phyloP scores from a whole-genome alignment of 805 yeast species.

The Wickerhamomyces queroliae region DNA sequence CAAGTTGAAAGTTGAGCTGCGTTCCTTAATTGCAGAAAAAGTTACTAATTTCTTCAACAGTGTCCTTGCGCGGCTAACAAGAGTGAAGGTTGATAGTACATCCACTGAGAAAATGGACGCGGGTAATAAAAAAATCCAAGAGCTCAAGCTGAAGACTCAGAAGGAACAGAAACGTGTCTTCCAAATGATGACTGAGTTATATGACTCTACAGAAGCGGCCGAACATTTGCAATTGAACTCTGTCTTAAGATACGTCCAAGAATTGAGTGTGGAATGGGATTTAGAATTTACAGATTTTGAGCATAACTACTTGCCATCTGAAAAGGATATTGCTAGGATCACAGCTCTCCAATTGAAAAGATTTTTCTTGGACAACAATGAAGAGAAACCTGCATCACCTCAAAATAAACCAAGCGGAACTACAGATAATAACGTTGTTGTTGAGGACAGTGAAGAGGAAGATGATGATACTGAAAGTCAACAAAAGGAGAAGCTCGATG shows the following conservation, averaged over 20 bases:
- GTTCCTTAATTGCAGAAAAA: slow-evolving; percentile 45
- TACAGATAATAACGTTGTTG: slow-evolving; percentile 5
- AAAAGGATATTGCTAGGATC: slow-evolving; percentile 84
- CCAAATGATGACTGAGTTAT: slow-evolving; percentile 43
- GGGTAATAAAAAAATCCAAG: slow-evolving; percentile 54
- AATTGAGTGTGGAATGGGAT: slow-evolving; percentile 85
- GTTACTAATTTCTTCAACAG: slow-evolving; percentile 65
- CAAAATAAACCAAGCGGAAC: slow-evolving; percentile 15
- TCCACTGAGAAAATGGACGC: slow-evolving; percentile 65
- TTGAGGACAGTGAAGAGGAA: slow-evolving; percentile 6
- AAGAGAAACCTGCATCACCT: slow-evolving; percentile 8
- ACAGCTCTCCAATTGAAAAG: slow-evolving; percentile 83
- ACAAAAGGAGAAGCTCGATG: background rate
- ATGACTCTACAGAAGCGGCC: slow-evolving; percentile 49
- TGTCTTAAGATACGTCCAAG: slow-evolving; percentile 67
- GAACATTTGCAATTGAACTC: slow-evolving; percentile 68
- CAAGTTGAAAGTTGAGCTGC: slow-evolving; percentile 58
- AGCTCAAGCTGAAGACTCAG: slow-evolving; percentile 46
- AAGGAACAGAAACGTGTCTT: slow-evolving; percentile 44
- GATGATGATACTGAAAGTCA: slow-evolving; percentile 1
- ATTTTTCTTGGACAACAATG: slow-evolving; percentile 54
- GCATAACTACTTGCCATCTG: slow-evolving; percentile 75
- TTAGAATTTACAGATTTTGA: slow-evolving; percentile 77
- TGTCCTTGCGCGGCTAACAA: slow-evolving; percentile 57
- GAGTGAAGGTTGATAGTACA: slow-evolving; percentile 73